Evolutionary conservation across 345 rosid genomes (phyloP), one percentile per base, ranked within the genome.

Genomic region (Garcia nutans): DNA sequence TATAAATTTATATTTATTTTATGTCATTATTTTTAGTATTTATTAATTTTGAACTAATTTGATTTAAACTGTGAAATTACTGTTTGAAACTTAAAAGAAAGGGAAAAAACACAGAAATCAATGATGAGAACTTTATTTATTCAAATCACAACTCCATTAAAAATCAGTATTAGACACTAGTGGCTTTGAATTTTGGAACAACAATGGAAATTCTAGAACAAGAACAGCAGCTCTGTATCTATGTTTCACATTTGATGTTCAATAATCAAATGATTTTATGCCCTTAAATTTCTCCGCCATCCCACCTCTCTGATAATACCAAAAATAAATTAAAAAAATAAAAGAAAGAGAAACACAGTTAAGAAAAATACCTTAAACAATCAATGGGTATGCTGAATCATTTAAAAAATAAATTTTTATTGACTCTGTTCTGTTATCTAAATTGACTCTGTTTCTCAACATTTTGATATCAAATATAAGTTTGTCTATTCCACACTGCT

Each of bases 191-290:
- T 19, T 20, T 26, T 37, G 41, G 11, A 55, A 11, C 56, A 55
- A 15, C 61, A 50, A 33, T 17, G 44, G 62, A 70, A 70, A 20
- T 10, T 13, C 70, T 6, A 22, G 10, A 54, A 31, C 19, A 52
- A 22, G 10, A 54, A 31, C 19, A 52, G 33, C 17, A 3, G 23
- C 69, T 64, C 68, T 50, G 23, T 42, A 10, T 42, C 65, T 44
- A 0, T 17, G 37, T 50, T 26, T 13, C 24, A 20, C 52, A 12
- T 45, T 64, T 47, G 12, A 52, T 33, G 12, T 74, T 65, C 71
- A 65, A 65, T 17, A 54, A 60, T 70, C 26, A 28, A 75, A 57
- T 75, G 59, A 57, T 75, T 75, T 66, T 59, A 19, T 60, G 22
- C 37, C 19, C n/a, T 64, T 5, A 20, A 17, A 75, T 50, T 42